These are phyloP conservation scores for Leptographium radiaticola DNA, from an alignment of 2,329 filamentous ascomycete genomes.

Conservation along the genomic window DNA sequence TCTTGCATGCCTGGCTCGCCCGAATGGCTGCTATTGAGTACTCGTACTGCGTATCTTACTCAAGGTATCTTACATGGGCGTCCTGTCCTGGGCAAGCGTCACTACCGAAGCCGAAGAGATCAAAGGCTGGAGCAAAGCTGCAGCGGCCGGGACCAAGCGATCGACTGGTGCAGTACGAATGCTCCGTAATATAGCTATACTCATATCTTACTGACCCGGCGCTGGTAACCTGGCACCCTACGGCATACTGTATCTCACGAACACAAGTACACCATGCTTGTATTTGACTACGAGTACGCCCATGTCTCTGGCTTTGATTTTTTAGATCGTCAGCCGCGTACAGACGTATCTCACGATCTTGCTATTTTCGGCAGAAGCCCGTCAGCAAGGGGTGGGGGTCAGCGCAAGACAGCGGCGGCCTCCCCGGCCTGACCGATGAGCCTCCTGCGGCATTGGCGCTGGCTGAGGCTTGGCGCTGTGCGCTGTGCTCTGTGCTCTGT, in stretches of 20 bases:
- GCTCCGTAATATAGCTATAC: too few species aligned
- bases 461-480: too few species aligned
- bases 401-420: neutral
- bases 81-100: too few species aligned
- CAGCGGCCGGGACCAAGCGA: too few species aligned
- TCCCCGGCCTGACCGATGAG: neutral
- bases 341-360: neutral
- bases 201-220: neutral
- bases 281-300: neutral
- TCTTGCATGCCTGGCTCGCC: neutral
- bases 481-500: neutral
- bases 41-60: too few species aligned
- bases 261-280: neutral
- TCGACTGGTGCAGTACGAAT: too few species aligned
- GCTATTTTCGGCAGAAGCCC: constrained; percentile 2
- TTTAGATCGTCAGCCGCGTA: neutral
- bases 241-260: neutral
- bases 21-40: neutral
- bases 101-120: too few species aligned
- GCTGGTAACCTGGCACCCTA: too few species aligned
- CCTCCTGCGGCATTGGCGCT: too few species aligned
- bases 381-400: neutral
- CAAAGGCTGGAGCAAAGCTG: too few species aligned
- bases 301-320: neutral
- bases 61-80: too few species aligned